A percentile compares a stretch with the other conserved stretches of the same genome.
Evolutionary conservation across 371 early-diverging fungal genomes (phyloP).

Genomic region (Cokeromyces recurvatus): DNA sequence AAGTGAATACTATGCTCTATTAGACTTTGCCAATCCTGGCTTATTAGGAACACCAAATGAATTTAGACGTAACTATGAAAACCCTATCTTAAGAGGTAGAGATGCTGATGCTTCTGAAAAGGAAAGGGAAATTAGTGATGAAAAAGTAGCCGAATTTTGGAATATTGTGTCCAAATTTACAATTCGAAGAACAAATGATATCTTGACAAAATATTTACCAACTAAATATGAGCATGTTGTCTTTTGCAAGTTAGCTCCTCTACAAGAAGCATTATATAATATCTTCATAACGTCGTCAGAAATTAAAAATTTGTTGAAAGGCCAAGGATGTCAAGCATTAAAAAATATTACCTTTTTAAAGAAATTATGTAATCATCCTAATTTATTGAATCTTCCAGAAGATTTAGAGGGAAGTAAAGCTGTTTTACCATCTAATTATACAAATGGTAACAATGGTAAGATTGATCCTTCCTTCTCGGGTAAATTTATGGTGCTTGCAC

Average conservation of each 20-base stretch:
- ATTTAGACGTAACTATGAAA: constrained; percentile 90
- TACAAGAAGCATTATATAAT: constrained; percentile 82
- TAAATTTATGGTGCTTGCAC: constrained; percentile 83
- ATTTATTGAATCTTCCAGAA: constrained; percentile 65
- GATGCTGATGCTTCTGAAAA: constrained; percentile 86
- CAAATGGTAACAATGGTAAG: constrained; percentile 15
- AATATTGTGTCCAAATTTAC: constrained; percentile 88
- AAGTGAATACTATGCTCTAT: constrained; percentile 90
- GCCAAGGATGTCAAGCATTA: constrained; percentile 64
- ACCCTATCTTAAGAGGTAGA: constrained; percentile 90
- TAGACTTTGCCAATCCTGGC: constrained; percentile 94
- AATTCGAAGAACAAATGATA: constrained; percentile 92
- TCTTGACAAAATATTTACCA: constrained; percentile 93
- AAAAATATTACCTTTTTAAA: constrained; percentile 90
- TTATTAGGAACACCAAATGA: constrained; percentile 89
- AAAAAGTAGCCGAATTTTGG: constrained; percentile 80
- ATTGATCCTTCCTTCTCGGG: constrained; percentile 80
- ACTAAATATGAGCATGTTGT: constrained; percentile 96
- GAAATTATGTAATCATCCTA: constrained; percentile 94
- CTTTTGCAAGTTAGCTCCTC: constrained; percentile 78
- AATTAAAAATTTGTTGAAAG: constrained; percentile 64
- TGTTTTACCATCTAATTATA: constrained; percentile 48
- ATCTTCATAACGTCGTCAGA: constrained; percentile 75
- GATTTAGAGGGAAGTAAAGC: constrained; percentile 67
- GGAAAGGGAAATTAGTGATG: constrained; percentile 79